Conservation (phyloP, 106 monocot species). For the Dioscorea alata region DNA sequence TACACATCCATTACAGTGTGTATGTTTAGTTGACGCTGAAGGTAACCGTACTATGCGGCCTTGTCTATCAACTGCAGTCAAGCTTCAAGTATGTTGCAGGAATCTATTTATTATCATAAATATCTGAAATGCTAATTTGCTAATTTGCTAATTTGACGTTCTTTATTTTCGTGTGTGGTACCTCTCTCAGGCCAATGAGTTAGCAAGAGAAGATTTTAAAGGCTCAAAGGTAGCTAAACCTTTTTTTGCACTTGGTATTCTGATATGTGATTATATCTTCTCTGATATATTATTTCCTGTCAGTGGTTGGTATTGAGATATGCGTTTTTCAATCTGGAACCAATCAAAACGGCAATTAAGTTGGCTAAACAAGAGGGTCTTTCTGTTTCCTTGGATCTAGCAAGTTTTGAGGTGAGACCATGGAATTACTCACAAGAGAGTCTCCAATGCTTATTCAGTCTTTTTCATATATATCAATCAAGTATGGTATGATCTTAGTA, state of each 20-base stretch:
- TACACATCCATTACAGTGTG: constrained; percentile 45
- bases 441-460: not conserved
- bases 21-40: constrained; percentile 81
- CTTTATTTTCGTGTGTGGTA: not conserved
- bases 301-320: constrained; percentile 90
- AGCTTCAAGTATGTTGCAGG: constrained; percentile 49
- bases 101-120: too few species aligned
- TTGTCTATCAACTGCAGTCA: constrained; percentile 70
- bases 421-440: not conserved
- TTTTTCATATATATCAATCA: not conserved
- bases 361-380: constrained; percentile 78
- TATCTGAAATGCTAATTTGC: not conserved
- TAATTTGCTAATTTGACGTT: not conserved
- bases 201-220: constrained; percentile 67
- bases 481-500: not conserved
- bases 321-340: constrained; percentile 58
- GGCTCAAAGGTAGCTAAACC: constrained; percentile 59
- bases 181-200: constrained; percentile 55
- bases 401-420: constrained; percentile 74
- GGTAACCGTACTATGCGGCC: constrained; percentile 95
- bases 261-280: too few species aligned
- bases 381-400: constrained; percentile 74
- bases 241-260: not conserved
- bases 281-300: not conserved
- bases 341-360: constrained; percentile 59